phyloP scores from a whole-genome alignment of 2,329 filamentous ascomycete genomes.

The Orbilia quercus region DNA sequence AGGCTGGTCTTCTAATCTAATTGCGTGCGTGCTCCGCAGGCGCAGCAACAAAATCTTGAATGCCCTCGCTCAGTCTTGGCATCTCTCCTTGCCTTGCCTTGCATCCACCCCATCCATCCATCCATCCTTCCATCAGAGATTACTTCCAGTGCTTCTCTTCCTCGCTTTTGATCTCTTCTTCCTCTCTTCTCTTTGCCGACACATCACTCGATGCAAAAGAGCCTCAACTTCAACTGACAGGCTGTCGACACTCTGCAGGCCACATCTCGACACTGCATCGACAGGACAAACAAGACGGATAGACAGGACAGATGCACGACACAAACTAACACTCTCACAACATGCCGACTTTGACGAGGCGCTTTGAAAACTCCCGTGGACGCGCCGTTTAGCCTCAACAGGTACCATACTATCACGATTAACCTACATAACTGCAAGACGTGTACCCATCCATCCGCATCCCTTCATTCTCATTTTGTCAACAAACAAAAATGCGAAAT shows the following conservation, averaged over 20 bases:
- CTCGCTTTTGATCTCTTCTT: conserved; percentile 18
- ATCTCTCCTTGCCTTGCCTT: neutral
- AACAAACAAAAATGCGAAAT: conserved; percentile 6
- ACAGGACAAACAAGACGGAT: neutral
- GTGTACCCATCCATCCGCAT: neutral
- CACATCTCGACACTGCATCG: conserved; percentile 7
- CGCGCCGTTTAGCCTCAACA: neutral
- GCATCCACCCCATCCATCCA: no score
- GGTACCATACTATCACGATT: neutral
- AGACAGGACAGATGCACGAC: neutral
- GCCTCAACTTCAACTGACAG: neutral
- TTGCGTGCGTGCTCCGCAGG: conserved; percentile 23
- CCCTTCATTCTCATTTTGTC: conserved; percentile 30
- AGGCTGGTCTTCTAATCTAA: conserved; percentile 43
- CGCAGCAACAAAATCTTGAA: conserved; percentile 7
- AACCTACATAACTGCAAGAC: conserved; percentile 3
- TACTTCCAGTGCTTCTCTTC: conserved; percentile 41
- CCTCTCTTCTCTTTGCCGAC: conserved; percentile 9
- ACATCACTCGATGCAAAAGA: conserved; percentile 4
- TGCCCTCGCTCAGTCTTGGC: conserved; percentile 16
- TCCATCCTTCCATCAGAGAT: conserved; percentile 25
- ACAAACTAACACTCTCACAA: neutral
- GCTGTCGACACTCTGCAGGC: neutral
- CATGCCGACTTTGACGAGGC: no score
- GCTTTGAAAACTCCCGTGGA: no score